These are phyloP conservation scores for Hypoxylon crocopeplum DNA, from an alignment of 495 filamentous ascomycete species.

Conservation along the genomic window DNA sequence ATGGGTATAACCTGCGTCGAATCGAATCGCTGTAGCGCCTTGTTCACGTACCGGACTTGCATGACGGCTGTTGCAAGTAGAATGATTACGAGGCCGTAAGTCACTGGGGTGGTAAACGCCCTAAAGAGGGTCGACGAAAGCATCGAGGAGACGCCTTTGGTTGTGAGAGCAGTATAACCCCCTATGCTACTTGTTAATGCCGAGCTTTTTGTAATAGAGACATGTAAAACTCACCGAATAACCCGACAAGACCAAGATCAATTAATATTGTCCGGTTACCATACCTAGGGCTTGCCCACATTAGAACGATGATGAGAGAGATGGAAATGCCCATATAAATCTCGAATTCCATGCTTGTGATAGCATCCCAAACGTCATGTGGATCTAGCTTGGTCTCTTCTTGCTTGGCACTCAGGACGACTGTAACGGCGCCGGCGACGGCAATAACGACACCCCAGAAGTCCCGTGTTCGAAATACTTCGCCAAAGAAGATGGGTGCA, in stretches of 20 bases:
- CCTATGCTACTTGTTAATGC: constrained; percentile 59
- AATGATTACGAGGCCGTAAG: constrained; percentile 79
- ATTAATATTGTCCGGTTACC: constrained; percentile 87
- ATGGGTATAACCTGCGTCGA: constrained; percentile 96
- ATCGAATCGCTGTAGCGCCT: constrained; percentile 91
- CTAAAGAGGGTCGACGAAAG: constrained; percentile 87
- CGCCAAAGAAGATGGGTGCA: constrained; percentile 90
- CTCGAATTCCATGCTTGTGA: constrained; percentile 89
- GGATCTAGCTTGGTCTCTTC: constrained; percentile 91
- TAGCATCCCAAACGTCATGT: constrained; percentile 86
- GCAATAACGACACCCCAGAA: constrained; percentile 86
- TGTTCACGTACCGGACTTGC: constrained; percentile 96
- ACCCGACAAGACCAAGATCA: constrained; percentile 87
- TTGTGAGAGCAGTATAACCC: constrained; percentile 93
- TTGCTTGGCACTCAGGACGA: constrained; percentile 89
- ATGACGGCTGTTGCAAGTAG: constrained; percentile 85
- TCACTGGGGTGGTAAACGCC: constrained; percentile 87
- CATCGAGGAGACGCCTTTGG: constrained; percentile 94
- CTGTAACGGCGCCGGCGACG: constrained; percentile 85
- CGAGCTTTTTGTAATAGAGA: background rate
- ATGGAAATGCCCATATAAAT: constrained; percentile 82
- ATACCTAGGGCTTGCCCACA: constrained; percentile 82
- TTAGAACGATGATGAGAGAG: constrained; percentile 72
- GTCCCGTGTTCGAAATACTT: constrained; percentile 84
- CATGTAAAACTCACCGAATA: constrained; percentile 73